Evolutionary conservation across 108 stramenopile genomes (phyloP), one percentile per base, ranked within the genome.

Genomic region (Nitzschia sp.): DNA sequence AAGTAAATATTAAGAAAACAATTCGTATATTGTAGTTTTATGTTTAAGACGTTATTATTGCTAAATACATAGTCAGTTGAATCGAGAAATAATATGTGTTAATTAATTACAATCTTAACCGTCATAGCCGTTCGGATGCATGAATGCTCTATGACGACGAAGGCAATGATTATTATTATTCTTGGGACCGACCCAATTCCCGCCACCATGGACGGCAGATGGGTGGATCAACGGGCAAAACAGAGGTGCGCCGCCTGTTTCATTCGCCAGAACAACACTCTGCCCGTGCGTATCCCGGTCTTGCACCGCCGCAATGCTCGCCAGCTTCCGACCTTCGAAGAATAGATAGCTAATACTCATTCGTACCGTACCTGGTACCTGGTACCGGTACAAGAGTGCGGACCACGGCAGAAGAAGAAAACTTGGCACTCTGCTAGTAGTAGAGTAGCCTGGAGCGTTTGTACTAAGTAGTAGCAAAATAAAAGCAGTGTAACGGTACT

Each of bases 121-220:
- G 48, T 50, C 48, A 11, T 50, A 21, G 48, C 48, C 48, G 48
- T 50, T 50, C 48, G 48, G 19, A 50, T 4, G 9, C 5, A n/a
- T 5, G 19, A 50, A 22, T 50, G 48, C 48, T 50, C 48, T 50
- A 50, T 21, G 19, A 19, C 13, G 8, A 5, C 48, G 19, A 50
- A 5, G 19, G 48, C 48, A 50, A 50, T 50, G 48, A 50, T 50
- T 50, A 8, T 22, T 50, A 50, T 50, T 8, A 50, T 50, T 50
- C 48, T 22, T 50, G 48, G 48, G 48, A 50, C 19, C 48, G 13
- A 4, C 16, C 48, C 48, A 21, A 21, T 50, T 21, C 48, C 48
- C 48, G 48, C 48, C 48, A 41, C 38, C 38, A 41, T 41, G 38
- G 38, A 41, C 38, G 13, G 9, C 9, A n/a, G n/a, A n/a, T n/a